A percentile compares a stretch with the other conserved stretches of the same genome.
phyloP scores from a whole-genome alignment of 495 filamentous ascomycete genomes.

The Lichenothelia convexa region DNA sequence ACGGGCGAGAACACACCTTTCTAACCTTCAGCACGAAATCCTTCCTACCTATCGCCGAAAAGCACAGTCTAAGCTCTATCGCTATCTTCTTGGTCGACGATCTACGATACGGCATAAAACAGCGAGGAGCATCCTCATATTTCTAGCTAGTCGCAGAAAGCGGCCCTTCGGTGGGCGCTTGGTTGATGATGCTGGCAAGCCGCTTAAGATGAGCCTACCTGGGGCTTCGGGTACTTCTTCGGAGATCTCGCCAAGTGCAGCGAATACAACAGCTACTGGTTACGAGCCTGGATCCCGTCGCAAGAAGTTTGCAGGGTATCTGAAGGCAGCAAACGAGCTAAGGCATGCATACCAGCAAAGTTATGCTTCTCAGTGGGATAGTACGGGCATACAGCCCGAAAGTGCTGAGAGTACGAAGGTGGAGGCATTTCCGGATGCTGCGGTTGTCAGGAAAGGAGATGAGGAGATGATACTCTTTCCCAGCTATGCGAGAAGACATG shows the following conservation, averaged over 20 bases:
- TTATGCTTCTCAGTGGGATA: slow-evolving; percentile 30
- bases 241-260: slow-evolving; percentile 5
- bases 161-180: slow-evolving; percentile 5
- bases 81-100: slow-evolving; percentile 48
- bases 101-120: slow-evolving; percentile 18
- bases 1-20: slow-evolving; percentile 41
- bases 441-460: slow-evolving; percentile 56
- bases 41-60: slow-evolving; percentile 48
- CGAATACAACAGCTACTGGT: slow-evolving; percentile 4
- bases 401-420: slow-evolving; percentile 44
- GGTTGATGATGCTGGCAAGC: slow-evolving; percentile 20
- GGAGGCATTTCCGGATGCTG: slow-evolving; percentile 62
- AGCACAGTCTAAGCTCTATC: slow-evolving; percentile 57
- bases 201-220: slow-evolving; percentile 25
- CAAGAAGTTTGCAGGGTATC: slow-evolving; percentile 65
- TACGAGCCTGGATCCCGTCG: slow-evolving; percentile 50
- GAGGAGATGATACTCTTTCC: slow-evolving; percentile 93
- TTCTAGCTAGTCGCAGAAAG: slow-evolving; percentile 10
- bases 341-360: slow-evolving; percentile 53
- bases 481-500: slow-evolving; percentile 61
- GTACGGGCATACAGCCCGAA: slow-evolving; percentile 28
- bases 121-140: slow-evolving; percentile 11
- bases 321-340: slow-evolving; percentile 80
- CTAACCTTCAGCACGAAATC: slow-evolving; percentile 52
- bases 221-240: slow-evolving; percentile 3